These are phyloP conservation scores for Penicillium hordei DNA, from an alignment of 2,329 filamentous ascomycete genomes.

Conservation along the genomic window DNA sequence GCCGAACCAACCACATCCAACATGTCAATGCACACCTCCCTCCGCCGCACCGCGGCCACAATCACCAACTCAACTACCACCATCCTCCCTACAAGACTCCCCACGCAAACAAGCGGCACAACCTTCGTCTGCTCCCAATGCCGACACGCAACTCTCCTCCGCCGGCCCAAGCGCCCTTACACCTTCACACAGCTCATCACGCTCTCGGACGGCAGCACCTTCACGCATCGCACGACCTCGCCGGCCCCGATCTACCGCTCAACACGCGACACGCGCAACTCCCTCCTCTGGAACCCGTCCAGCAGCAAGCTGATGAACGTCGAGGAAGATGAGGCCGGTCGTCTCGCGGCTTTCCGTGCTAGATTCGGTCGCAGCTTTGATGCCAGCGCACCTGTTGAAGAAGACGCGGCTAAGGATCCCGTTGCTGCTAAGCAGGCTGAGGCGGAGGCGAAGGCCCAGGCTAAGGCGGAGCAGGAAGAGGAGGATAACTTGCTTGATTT, in stretches of 20 bases:
- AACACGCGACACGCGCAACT: constrained; percentile 85
- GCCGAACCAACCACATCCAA: background rate
- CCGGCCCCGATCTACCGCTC: constrained; percentile 58
- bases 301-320: constrained; percentile 79
- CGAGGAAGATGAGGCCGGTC: constrained; percentile 92
- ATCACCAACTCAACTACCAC: constrained; percentile 33
- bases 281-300: constrained; percentile 84
- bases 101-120: constrained; percentile 31
- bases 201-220: constrained; percentile 86
- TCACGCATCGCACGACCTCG: constrained; percentile 52
- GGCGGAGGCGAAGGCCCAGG: constrained; percentile 49
- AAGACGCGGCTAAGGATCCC: constrained; percentile 14
- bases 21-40: constrained; percentile 40
- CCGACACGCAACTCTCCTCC: constrained; percentile 80
- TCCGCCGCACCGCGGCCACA: constrained; percentile 38
- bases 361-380: constrained; percentile 86
- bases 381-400: constrained; percentile 42
- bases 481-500: constrained; percentile 59
- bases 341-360: constrained; percentile 78
- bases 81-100: constrained; percentile 35
- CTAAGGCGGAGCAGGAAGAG: constrained; percentile 47
- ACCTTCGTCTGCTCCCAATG: constrained; percentile 59
- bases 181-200: constrained; percentile 96
- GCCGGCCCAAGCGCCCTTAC: constrained; percentile 87
- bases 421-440: constrained; percentile 31